A percentile compares a stretch with the other conserved stretches of the same genome.
phyloP scores from a whole-genome alignment of 2,329 filamentous ascomycete species.

The Pseudogymnoascus sp. region DNA sequence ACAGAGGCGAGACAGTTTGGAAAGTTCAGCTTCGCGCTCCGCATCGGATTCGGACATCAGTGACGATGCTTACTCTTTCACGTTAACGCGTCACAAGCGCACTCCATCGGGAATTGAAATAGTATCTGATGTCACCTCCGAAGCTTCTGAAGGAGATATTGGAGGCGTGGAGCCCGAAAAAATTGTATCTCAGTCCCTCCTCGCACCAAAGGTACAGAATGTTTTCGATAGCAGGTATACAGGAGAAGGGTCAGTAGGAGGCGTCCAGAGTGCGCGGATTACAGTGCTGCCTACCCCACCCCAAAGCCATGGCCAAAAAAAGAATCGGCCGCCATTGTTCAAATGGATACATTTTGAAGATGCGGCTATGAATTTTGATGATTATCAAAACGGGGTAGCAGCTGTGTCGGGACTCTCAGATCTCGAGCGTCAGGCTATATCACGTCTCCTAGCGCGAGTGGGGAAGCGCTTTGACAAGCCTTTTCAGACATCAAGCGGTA shows the following conservation, averaged over 20 bases:
- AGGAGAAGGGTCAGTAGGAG: constrained; percentile 3
- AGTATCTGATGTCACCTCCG: neutral
- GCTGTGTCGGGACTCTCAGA: constrained; percentile 11
- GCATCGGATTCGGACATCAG: neutral
- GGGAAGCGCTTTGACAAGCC: constrained; percentile 18
- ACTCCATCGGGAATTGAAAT: neutral
- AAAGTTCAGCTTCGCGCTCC: neutral
- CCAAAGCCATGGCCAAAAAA: neutral
- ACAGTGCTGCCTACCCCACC: neutral
- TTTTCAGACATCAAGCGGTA: constrained; percentile 14
- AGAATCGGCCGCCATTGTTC: constrained; percentile 2
- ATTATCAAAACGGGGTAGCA: neutral
- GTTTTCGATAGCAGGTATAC: constrained; percentile 2
- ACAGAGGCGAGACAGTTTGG: constrained; percentile 1
- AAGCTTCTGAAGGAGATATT: neutral
- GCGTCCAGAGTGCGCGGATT: constrained; percentile 3
- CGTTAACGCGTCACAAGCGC: neutral
- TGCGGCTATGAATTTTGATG: constrained; percentile 4
- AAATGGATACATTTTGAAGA: constrained; percentile 9
- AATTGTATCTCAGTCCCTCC: neutral
- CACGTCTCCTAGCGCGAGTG: constrained; percentile 13
- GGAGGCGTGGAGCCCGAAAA: neutral
- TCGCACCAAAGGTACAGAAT: neutral
- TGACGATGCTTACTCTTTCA: constrained; percentile 6
- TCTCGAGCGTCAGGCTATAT: constrained; percentile 14